phyloP scores from a whole-genome alignment of 306 rosid species.

The Canavalia ensiformis region DNA sequence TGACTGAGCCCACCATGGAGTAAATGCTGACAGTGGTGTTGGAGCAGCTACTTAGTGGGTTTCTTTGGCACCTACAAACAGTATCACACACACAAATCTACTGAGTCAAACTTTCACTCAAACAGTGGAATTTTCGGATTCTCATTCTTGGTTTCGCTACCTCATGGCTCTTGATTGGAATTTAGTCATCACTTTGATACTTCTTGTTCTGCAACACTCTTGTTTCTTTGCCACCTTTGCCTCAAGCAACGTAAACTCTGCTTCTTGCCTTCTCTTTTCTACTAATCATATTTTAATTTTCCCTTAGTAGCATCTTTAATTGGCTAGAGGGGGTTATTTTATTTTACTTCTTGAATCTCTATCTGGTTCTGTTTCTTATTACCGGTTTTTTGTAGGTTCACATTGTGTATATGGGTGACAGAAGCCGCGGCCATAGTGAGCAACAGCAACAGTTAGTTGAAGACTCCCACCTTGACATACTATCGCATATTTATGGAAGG shows the following conservation, averaged over 20 bases:
- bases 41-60: slow-evolving; percentile 29
- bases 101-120: background rate
- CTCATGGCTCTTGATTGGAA: slow-evolving; percentile 57
- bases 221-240: slow-evolving; percentile 49
- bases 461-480: slow-evolving; percentile 65
- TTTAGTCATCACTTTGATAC: slow-evolving; percentile 34
- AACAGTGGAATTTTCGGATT: background rate
- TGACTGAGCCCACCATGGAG: slow-evolving; percentile 11
- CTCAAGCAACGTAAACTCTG: slow-evolving; percentile 58
- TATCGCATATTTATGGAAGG: slow-evolving; percentile 66
- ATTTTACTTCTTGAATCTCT: background rate
- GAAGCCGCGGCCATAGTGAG: slow-evolving; percentile 46
- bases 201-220: slow-evolving; percentile 48
- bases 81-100: background rate
- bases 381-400: slow-evolving; percentile 58
- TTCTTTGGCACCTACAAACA: background rate
- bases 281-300: background rate
- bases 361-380: slow-evolving; percentile 22
- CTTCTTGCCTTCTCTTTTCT: background rate
- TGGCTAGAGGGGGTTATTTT: background rate
- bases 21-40: slow-evolving; percentile 29
- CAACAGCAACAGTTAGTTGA: slow-evolving; percentile 54
- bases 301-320: background rate
- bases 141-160: background rate
- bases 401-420: slow-evolving; percentile 68